Base-by-base conservation (phyloP, 2,329 filamentous ascomycete genomes). In the Curvularia eragrostidis region DNA sequence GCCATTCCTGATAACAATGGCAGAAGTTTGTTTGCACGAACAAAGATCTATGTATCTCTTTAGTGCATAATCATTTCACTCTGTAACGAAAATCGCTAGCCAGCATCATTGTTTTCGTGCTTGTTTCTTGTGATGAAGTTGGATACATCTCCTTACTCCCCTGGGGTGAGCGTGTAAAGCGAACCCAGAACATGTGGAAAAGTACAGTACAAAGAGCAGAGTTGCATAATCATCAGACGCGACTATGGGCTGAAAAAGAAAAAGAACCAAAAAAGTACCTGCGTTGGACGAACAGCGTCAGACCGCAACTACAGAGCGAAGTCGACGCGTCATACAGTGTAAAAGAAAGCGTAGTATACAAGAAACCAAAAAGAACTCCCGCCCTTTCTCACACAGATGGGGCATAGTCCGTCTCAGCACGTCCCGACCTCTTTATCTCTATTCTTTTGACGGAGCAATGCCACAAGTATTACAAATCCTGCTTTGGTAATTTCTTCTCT, bases 61-160 rank as follows among this genome's bases (percentile, higher is more conserved):
- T 57, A 19, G 43, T 39, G 38, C 5, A 28, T 44, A 42, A 26
- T 28, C 46, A 48, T 24, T 19, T 54, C 46, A 18, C 43, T 49
- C 10, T 19, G 19, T 9, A 44, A 58, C 46, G 24, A 48, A 58
- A 58, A 47, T 10, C 5, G 55, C 51, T 54, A 38, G 55, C 55
- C 39, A 46, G 48, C 54, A 42, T 30, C 12, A 49, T n/a, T 12
- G 10, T 32, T 24, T 30, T 18, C 6, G 6, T 42, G 24, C n/a
- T 46, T 42, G 21, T 13, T 24, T 21, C 10, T 12, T 13, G 12
- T 36, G 32, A 21, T 12, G 5, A 36, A 7, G 5, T 6, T 21
- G 13, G 15, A 13, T 30, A 13, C n/a, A 13, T 13, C 8, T 5
- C 9, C n/a, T 15, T 13, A 19, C 24, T 32, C 5, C 19, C 28